These are phyloP conservation scores for Sarocladium kiliense DNA, from an alignment of 2,329 filamentous ascomycete genomes.

Conservation along the genomic window DNA sequence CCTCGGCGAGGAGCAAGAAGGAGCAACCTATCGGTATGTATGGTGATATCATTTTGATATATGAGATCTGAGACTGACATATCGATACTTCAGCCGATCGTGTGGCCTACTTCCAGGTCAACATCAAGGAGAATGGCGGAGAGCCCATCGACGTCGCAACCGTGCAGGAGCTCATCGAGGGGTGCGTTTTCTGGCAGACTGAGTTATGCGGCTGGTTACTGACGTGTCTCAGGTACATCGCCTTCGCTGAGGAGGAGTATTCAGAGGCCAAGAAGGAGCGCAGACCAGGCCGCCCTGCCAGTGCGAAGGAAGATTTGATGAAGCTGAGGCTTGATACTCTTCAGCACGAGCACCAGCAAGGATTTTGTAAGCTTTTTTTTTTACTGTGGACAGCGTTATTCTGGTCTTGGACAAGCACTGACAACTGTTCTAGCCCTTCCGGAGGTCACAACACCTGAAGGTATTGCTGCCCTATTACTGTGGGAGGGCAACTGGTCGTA, in stretches of 20 bases:
- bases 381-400: background rate
- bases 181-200: slow-evolving; percentile 36
- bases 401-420: background rate
- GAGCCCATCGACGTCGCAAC: slow-evolving; percentile 47
- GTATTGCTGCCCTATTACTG: slow-evolving; percentile 57
- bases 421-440: slow-evolving; percentile 54
- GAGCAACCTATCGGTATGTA: slow-evolving; percentile 69
- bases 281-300: slow-evolving; percentile 74
- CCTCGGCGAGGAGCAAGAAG: slow-evolving; percentile 63
- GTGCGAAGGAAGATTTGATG: slow-evolving; percentile 70
- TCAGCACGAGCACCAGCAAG: slow-evolving; percentile 73
- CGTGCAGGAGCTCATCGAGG: slow-evolving; percentile 56
- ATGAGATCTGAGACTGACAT: background rate
- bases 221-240: slow-evolving; percentile 42
- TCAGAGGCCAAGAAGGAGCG: slow-evolving; percentile 60
- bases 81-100: slow-evolving; percentile 25
- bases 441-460: slow-evolving; percentile 65
- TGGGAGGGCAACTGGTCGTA: slow-evolving; percentile 87
- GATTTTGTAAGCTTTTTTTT: slow-evolving; percentile 60
- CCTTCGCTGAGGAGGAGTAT: slow-evolving; percentile 63
- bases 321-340: slow-evolving; percentile 66
- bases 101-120: slow-evolving; percentile 63
- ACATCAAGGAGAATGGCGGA: slow-evolving; percentile 43
- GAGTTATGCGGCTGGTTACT: slow-evolving; percentile 15
- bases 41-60: too few species aligned